Percentiles rank a stretch among this genome's conserved stretches.
These are phyloP conservation scores for Daldinia concentrica DNA, from an alignment of 495 filamentous ascomycete genomes.

Conservation along the genomic window DNA sequence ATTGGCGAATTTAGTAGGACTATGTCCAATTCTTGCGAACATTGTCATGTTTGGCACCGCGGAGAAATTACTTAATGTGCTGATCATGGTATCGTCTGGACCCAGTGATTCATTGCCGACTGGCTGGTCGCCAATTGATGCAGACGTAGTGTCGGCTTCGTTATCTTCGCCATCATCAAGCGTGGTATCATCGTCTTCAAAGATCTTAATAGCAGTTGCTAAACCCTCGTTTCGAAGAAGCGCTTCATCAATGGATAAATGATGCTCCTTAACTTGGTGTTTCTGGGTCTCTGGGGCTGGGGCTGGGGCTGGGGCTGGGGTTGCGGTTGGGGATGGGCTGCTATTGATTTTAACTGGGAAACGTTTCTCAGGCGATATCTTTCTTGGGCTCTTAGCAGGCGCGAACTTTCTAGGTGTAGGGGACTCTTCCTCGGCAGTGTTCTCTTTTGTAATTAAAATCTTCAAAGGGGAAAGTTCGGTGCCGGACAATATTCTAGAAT, in stretches of 20 bases:
- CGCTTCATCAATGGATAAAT: conserved; percentile 54
- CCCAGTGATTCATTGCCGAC: conserved; percentile 50
- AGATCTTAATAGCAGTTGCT: conserved; percentile 60
- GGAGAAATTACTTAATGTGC: conserved; percentile 84
- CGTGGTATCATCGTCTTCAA: conserved; percentile 59
- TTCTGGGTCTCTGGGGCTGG: conserved; percentile 39
- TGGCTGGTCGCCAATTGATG: conserved; percentile 31
- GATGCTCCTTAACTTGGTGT: conserved; percentile 47
- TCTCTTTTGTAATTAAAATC: conserved; percentile 49
- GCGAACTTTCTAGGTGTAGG: conserved; percentile 40
- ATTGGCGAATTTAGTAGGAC: conserved; percentile 56
- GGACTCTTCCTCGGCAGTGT: conserved; percentile 41
- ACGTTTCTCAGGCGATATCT: conserved; percentile 61
- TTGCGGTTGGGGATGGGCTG: conserved; percentile 30
- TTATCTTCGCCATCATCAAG: conserved; percentile 37
- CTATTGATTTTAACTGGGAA: conserved; percentile 62
- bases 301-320: conserved; percentile 32
- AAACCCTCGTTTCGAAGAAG: conserved; percentile 54
- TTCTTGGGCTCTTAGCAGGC: conserved; percentile 53
- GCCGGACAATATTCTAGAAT: conserved; percentile 58
- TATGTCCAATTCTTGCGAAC: conserved; percentile 75
- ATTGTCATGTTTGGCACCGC: conserved; percentile 89
- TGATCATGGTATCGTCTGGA: conserved; percentile 73
- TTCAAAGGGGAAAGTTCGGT: conserved; percentile 60
- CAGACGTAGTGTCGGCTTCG: conserved; percentile 41